These are phyloP conservation scores for Colletotrichum navitas DNA, from an alignment of 2,329 filamentous ascomycete genomes.

Conservation along the genomic window DNA sequence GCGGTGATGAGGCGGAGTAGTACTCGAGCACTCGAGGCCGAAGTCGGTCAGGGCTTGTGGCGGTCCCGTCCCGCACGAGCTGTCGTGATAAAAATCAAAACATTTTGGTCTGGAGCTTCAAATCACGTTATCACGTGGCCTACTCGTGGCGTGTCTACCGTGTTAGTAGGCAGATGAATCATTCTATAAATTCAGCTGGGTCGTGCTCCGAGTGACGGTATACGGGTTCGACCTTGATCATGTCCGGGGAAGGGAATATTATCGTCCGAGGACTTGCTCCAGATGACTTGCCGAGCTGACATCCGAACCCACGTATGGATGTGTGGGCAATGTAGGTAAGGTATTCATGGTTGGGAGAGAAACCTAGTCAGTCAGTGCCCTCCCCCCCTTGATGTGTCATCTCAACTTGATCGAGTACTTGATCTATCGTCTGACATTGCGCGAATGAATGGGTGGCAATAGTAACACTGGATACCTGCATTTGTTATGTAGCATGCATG, in stretches of 20 bases:
- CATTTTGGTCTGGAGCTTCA: slow-evolving; percentile 12
- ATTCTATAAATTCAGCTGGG: not conserved
- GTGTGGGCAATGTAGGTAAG: not conserved
- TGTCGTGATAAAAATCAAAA: slow-evolving; percentile 38
- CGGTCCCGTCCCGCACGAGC: slow-evolving; percentile 24
- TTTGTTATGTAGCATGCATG: not conserved
- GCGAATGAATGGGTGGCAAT: not conserved
- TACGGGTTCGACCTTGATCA: not conserved
- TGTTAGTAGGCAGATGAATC: not conserved
- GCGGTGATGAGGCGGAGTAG: slow-evolving; percentile 34
- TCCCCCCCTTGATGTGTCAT: too few relatives aligned
- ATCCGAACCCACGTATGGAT: not conserved
- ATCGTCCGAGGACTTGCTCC: too few relatives aligned
- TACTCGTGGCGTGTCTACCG: not conserved
- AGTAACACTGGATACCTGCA: not conserved
- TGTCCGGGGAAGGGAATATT: not conserved
- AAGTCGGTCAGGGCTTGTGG: slow-evolving; percentile 24
- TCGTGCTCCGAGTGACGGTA: not conserved
- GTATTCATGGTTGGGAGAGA: not conserved
- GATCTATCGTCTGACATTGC: not conserved
- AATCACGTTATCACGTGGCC: not conserved
- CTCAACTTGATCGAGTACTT: not conserved
- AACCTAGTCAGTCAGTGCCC: not conserved
- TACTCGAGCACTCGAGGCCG: slow-evolving; percentile 19
- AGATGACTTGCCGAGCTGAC: not conserved